Conservation (phyloP, 2,329 filamentous ascomycete species). For the Colletotrichum tofieldiae region DNA sequence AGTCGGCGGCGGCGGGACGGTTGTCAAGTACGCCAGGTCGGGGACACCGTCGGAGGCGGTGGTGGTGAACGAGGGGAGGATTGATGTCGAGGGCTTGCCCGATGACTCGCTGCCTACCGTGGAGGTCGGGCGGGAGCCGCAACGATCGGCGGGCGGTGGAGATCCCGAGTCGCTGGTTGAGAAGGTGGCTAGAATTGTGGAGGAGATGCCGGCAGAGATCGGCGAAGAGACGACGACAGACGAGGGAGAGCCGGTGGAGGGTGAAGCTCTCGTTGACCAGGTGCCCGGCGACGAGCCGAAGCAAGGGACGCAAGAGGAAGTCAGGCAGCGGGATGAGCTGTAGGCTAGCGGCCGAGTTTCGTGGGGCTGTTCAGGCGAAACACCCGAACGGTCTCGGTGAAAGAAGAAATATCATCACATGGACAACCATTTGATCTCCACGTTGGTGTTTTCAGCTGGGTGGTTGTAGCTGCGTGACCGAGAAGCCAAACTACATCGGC, state of each 20-base stretch:
- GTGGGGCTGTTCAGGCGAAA: neutral
- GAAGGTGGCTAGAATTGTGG: constrained; percentile 70
- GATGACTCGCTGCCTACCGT: constrained; percentile 65
- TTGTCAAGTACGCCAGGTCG: constrained; percentile 57
- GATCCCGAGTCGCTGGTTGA: constrained; percentile 63
- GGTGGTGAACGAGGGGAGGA: constrained; percentile 49
- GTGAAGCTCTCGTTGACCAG: constrained; percentile 30
- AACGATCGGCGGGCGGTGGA: constrained; percentile 45
- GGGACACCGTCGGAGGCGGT: constrained; percentile 44
- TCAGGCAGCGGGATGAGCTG: constrained; percentile 39
- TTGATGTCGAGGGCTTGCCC: constrained; percentile 54
- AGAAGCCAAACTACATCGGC: neutral
- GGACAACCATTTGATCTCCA: constrained; percentile 7
- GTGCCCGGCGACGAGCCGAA: constrained; percentile 46
- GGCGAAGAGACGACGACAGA: constrained; percentile 29
- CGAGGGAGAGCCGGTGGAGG: constrained; percentile 43
- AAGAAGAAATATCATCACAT: constrained; percentile 36
- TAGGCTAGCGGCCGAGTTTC: constrained; percentile 6
- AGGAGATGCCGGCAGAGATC: constrained; percentile 43
- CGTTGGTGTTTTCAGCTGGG: constrained; percentile 9
- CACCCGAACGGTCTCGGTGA: constrained; percentile 7
- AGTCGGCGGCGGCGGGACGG: constrained; percentile 68
- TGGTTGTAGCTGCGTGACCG: neutral
- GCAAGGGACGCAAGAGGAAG: constrained; percentile 40
- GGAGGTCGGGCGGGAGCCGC: constrained; percentile 57